A percentile compares a stretch with the other conserved stretches of the same genome.
Evolutionary conservation across 2,329 filamentous ascomycete species (phyloP).

Genomic region (Trichoderma oligosporum): DNA sequence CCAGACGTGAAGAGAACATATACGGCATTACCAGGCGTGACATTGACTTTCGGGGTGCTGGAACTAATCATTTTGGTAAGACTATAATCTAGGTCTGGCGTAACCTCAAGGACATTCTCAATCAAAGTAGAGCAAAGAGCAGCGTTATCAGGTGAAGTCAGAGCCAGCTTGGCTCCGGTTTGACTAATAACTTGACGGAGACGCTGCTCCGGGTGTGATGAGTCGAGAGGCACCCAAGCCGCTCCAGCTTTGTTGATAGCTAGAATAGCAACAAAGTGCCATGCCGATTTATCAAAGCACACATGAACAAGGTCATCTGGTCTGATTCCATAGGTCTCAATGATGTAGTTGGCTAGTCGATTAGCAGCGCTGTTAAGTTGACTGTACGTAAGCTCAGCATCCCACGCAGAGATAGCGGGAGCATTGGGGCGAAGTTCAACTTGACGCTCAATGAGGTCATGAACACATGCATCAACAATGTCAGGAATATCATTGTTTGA

Average conservation of each 20-base stretch:
- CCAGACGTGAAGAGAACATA: conserved; percentile 16
- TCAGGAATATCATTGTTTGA: neutral
- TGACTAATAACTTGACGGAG: conserved; percentile 10
- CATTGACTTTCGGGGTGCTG: neutral
- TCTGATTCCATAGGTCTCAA: neutral
- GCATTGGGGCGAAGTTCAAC: neutral
- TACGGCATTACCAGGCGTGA: neutral
- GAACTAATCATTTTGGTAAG: neutral
- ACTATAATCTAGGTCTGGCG: neutral
- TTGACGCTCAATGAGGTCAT: conserved; percentile 17
- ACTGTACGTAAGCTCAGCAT: conserved; percentile 7
- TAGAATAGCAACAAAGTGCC: conserved; percentile 9
- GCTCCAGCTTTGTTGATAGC: conserved; percentile 22
- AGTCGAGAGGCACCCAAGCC: conserved; percentile 21
- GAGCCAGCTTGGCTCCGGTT: conserved; percentile 6
- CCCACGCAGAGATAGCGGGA: conserved; percentile 18
- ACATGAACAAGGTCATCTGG: conserved; percentile 1
- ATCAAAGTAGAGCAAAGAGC: conserved; percentile 23
- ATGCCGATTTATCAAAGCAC: conserved; percentile 13
- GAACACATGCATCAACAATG: conserved; percentile 27
- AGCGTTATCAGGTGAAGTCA: conserved; percentile 12
- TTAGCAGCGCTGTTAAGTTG: conserved; percentile 9
- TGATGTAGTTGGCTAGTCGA: conserved; percentile 5
- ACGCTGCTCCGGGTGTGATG: conserved; percentile 18
- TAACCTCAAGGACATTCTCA: conserved; percentile 14